Base-by-base conservation (phyloP, 2,329 filamentous ascomycete genomes). In the Esteya vermicola region DNA sequence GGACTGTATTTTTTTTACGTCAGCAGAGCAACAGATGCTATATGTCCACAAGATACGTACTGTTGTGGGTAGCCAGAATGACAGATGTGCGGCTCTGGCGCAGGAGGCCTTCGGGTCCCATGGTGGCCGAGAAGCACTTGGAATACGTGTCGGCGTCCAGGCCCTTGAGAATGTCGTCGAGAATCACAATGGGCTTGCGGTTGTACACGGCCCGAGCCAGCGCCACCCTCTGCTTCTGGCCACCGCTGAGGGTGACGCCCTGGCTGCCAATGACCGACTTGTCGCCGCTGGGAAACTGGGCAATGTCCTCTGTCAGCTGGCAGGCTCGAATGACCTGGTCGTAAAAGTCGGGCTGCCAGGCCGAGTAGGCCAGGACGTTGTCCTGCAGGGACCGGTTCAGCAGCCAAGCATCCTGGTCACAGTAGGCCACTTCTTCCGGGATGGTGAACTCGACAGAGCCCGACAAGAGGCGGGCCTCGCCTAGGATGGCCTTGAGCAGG, bases 111-210 rank as follows among this genome's bases (percentile, higher is more conserved):
- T 51, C 42, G 0, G 47, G 30, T 0, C 61, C 59, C 4, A 72
- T 49, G 0, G 71, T 50, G 4, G 56, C 54, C 9, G 57, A 48
- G 28, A 70, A 64, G 4, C 72, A 54, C 3, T 52, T 45, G 7
- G 57, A 48, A 9, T 62, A 55, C 0, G 68, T 73, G 4, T 57
- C 51, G 2, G 56, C 54, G 42, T 69, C 67, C 3, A 70, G 53
- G 1, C 58, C 61, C 36, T 64, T 64, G 26, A 70, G 59, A 0
- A 58, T 50, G 38, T 71, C 65, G 41, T 72, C 67, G 1, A 71
- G 48, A 4, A 72, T 26, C 1, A 66, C 16, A 1, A 68, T 50
- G 2, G 57, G 48, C 7, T 49, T 53, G 8, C 54, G 46, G 1
- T 60, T 54, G 41, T 39, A 71, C 0, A 69, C 49, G 2, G 65